Evolutionary conservation across 495 filamentous ascomycete genomes (phyloP), one percentile per base, ranked within the genome.

Genomic region (Annulohypoxylon stygium): DNA sequence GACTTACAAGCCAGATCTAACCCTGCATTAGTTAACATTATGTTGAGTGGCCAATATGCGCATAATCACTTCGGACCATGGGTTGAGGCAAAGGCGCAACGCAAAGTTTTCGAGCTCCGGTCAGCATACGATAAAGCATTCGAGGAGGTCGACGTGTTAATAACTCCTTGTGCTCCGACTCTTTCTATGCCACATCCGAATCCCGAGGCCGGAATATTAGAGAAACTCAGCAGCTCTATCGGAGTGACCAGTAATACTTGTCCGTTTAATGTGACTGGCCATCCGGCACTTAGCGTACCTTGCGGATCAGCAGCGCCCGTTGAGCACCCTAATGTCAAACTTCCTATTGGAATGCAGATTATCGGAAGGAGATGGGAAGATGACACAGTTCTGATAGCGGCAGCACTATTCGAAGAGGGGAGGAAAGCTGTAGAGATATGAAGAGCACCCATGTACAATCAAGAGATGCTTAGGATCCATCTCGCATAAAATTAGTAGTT

Each of bases 261-360:
- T 25, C 77, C 82, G 18, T 89, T 90, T 73, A 85, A 89, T 77
- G 79, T 84, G 20, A 86, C 87, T 0, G 86, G 87, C 0, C 87
- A 88, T 74, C 87, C 87, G 0, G 87, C 85, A 0, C 71, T 90
- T 55, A 81, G 83, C 0, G 79, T 89, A 33, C 88, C 87, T 0
- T 76, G 85, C 64, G 86, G 87, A 0, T 81, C 83, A 66, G 77
- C 80, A 30, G 70, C 77, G 0, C 76, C 80, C 0, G 78, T 78
- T 63, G 84, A 85, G 12, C 50, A 33, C 30, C 50, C 71, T 0
- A 57, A 76, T 1, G 71, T 86, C 8, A 75, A 75, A 63, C 64
- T 88, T 50, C 86, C 86, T 0, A 83, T 86, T 10, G 83, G 87
- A 10, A 85, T 89, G 86, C 86, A 88, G 76, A 82, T 88, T 62